Conservation (phyloP, 176 grass and related monocot species). For the Zizania latifolia region DNA sequence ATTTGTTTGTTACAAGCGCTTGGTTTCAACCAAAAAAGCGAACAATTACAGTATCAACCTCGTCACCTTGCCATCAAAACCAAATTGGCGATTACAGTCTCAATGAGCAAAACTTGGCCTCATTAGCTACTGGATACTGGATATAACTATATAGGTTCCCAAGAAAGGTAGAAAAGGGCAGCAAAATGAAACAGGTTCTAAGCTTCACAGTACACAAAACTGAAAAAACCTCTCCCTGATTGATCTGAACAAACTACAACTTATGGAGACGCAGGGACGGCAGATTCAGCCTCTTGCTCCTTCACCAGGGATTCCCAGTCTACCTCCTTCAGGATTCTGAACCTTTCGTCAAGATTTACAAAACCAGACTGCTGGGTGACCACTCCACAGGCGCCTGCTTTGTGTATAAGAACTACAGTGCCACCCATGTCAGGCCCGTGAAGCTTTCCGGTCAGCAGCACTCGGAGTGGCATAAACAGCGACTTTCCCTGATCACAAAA, state of each 20-base stretch:
- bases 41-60: no score
- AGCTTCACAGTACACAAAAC: neutral
- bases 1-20: no score
- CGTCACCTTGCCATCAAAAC: no score
- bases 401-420: conserved; percentile 68
- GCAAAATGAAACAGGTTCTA: neutral
- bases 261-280: conserved; percentile 31
- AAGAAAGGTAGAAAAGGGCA: no score
- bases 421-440: conserved; percentile 78
- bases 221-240: neutral
- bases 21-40: no score
- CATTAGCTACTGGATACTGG: no score
- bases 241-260: neutral
- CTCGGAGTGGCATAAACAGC: conserved; percentile 75
- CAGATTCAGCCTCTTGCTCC: conserved; percentile 35
- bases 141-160: no score
- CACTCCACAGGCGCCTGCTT: conserved; percentile 52
- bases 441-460: conserved; percentile 78
- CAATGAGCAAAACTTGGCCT: no score
- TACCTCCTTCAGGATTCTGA: conserved; percentile 66
- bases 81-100: no score
- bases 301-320: conserved; percentile 63
- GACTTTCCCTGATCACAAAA: conserved; percentile 60
- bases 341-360: conserved; percentile 63
- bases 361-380: conserved; percentile 51